Evolutionary conservation across 148 eudicot species (phyloP).

Genomic region (Silene conica): DNA sequence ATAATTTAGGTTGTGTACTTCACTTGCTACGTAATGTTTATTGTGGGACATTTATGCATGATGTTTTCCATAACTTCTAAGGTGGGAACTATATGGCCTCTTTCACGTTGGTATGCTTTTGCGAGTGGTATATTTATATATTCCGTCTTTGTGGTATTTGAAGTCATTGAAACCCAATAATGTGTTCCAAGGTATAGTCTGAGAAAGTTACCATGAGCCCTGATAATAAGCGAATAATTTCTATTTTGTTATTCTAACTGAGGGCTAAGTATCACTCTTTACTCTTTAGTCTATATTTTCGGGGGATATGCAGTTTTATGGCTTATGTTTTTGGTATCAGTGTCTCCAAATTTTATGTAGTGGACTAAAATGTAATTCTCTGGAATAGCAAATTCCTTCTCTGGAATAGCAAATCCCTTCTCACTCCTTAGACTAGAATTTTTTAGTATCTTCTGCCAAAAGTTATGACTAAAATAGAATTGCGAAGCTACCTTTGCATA

Average conservation of each 20-base stretch:
- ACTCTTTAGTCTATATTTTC: background rate
- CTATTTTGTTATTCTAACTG: too few relatives aligned
- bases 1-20: background rate
- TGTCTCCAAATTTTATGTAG: background rate
- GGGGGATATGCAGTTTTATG: background rate
- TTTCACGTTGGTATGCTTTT: background rate
- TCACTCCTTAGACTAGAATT: background rate
- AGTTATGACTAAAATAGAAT: background rate
- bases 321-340: background rate
- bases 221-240: background rate
- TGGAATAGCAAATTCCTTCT: background rate
- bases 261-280: too few relatives aligned
- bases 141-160: background rate
- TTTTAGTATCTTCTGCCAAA: background rate
- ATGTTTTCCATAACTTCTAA: background rate
- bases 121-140: background rate
- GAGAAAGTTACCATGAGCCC: background rate
- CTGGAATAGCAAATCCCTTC: background rate
- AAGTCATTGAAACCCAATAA: background rate
- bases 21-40: too few relatives aligned
- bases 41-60: too few relatives aligned
- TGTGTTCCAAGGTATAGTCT: background rate
- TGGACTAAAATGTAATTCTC: background rate
- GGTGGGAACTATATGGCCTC: background rate
- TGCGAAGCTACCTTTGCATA: background rate